A percentile compares a stretch with the other conserved stretches of the same genome.
phyloP scores from a whole-genome alignment of 305 asterid genomes.

The Fraxinus xanthoxyloides region DNA sequence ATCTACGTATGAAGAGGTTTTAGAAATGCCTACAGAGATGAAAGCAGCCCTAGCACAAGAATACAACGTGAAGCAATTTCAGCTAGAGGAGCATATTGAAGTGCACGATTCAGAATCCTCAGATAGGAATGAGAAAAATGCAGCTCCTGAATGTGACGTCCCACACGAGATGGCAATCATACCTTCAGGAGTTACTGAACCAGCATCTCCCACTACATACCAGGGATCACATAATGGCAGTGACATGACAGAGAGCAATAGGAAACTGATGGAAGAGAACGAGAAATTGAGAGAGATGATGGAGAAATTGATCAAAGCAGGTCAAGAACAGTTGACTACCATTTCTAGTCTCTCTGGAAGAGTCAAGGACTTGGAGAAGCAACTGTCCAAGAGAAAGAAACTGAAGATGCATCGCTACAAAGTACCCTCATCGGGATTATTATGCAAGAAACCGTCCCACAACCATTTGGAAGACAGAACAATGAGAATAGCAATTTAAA shows the following conservation, averaged over 20 bases:
- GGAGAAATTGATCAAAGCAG: slow-evolving; percentile 54
- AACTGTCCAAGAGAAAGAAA: slow-evolving; percentile 42
- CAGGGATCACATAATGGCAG: slow-evolving; percentile 9
- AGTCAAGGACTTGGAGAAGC: slow-evolving; percentile 58
- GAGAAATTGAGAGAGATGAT: slow-evolving; percentile 54
- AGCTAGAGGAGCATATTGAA: background rate
- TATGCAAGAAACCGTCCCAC: slow-evolving; percentile 21
- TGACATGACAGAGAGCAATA: slow-evolving; percentile 24
- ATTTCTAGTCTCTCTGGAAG: slow-evolving; percentile 55
- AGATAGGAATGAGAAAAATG: background rate
- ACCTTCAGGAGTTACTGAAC: slow-evolving; percentile 1
- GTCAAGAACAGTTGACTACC: slow-evolving; percentile 49
- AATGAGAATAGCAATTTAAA: slow-evolving; percentile 21
- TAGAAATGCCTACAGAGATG: background rate
- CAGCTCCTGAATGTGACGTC: background rate
- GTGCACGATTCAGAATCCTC: slow-evolving; percentile 2
- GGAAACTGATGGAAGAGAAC: slow-evolving; percentile 54
- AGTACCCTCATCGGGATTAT: slow-evolving; percentile 7
- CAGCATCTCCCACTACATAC: slow-evolving; percentile 18
- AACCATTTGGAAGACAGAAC: background rate
- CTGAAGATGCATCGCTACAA: slow-evolving; percentile 34
- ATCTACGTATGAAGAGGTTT: no score
- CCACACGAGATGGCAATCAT: no score
- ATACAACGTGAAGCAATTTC: background rate
- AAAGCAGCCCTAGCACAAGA: background rate